Evolutionary conservation across 2,329 filamentous ascomycete genomes (phyloP).

Genomic region (Aspergillus flavus): DNA sequence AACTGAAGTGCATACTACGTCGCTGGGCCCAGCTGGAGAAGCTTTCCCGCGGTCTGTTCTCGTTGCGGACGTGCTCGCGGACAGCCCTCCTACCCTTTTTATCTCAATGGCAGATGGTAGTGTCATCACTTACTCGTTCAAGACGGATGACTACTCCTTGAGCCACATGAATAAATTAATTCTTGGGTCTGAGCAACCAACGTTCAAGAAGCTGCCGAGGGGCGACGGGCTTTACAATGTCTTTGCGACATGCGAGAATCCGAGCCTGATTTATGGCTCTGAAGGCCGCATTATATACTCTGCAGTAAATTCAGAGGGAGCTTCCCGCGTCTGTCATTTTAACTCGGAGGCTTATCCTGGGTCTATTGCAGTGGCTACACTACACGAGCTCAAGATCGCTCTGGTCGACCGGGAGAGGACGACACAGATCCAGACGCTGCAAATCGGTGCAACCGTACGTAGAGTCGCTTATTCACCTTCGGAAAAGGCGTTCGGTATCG

Average conservation of each 20-base stretch:
- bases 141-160: slow-evolving; percentile 62
- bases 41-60: slow-evolving; percentile 82
- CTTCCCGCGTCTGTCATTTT: slow-evolving; percentile 79
- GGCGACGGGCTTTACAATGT: slow-evolving; percentile 71
- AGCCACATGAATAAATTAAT: slow-evolving; percentile 78
- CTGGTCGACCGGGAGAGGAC: slow-evolving; percentile 80
- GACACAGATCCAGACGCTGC: slow-evolving; percentile 82
- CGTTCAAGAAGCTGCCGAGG: slow-evolving; percentile 75
- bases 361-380: slow-evolving; percentile 79
- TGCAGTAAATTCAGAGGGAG: slow-evolving; percentile 86
- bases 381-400: slow-evolving; percentile 74
- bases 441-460: slow-evolving; percentile 79
- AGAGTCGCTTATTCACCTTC: slow-evolving; percentile 81
- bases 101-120: slow-evolving; percentile 91
- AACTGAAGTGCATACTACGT: slow-evolving; percentile 65
- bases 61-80: slow-evolving; percentile 72
- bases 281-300: slow-evolving; percentile 90
- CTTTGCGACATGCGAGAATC: slow-evolving; percentile 91
- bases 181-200: slow-evolving; percentile 81
- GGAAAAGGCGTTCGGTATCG: slow-evolving; percentile 81
- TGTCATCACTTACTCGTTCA: slow-evolving; percentile 79
- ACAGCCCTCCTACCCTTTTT: slow-evolving; percentile 74
- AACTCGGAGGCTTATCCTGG: slow-evolving; percentile 78
- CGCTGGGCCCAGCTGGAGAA: slow-evolving; percentile 65
- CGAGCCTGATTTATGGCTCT: slow-evolving; percentile 86